These are phyloP conservation scores for Pseudoturritis turrita DNA, from an alignment of 345 rosid species.

Conservation along the genomic window DNA sequence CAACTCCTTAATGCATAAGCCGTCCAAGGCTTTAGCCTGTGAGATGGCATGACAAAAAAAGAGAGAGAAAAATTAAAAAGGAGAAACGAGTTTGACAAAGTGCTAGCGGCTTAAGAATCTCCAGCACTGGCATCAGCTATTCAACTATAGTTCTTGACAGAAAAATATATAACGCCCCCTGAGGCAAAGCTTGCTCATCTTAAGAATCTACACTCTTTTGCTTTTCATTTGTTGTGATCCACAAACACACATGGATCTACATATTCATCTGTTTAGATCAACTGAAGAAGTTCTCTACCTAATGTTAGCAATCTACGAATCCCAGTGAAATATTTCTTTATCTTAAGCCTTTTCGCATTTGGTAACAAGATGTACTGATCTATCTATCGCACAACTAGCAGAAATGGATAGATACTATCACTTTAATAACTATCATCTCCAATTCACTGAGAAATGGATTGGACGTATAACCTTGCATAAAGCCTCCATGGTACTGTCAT, in stretches of 20 bases:
- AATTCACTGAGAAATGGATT: neutral
- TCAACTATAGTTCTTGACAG: neutral
- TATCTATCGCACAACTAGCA: neutral
- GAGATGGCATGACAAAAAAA: constrained; percentile 10
- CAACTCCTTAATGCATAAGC: constrained; percentile 52
- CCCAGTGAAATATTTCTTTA: neutral
- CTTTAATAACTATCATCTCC: neutral
- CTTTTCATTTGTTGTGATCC: neutral
- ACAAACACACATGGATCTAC: neutral
- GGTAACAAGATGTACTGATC: neutral
- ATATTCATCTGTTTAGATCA: neutral
- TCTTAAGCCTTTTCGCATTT: neutral
- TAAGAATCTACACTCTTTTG: neutral
- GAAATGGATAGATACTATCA: neutral
- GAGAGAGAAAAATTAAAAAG: neutral
- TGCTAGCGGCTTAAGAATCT: constrained; percentile 1
- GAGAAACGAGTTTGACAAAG: neutral
- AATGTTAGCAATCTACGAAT: constrained; percentile 1
- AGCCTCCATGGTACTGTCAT: constrained; percentile 64
- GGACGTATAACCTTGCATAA: constrained; percentile 52
- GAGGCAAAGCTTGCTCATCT: constrained; percentile 1
- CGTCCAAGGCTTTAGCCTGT: constrained; percentile 68
- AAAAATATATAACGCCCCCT: neutral
- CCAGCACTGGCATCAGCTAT: neutral
- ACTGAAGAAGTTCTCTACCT: constrained; percentile 1